Conservation (phyloP, 2,329 filamentous ascomycete species). For the Microcera coccophila region DNA sequence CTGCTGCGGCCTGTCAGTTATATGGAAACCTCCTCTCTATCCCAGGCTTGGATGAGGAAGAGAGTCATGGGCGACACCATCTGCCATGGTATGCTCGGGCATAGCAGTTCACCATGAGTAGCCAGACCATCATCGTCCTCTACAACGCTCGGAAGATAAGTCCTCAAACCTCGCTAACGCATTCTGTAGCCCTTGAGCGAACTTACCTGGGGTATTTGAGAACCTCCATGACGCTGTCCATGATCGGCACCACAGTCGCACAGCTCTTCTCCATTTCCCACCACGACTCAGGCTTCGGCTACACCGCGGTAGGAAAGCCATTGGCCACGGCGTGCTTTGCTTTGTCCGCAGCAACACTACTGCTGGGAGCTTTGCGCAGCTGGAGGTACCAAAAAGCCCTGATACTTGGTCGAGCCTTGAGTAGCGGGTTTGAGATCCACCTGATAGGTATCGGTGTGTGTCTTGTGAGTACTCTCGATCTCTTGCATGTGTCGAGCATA, state of each 20-base stretch:
- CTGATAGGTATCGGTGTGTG: slow-evolving; percentile 17
- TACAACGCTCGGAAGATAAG: no score
- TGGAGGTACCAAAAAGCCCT: slow-evolving; percentile 32
- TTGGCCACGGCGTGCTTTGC: slow-evolving; percentile 43
- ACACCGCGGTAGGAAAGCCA: slow-evolving; percentile 57
- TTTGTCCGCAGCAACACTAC: slow-evolving; percentile 36
- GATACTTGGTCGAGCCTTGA: slow-evolving; percentile 28
- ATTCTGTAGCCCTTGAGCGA: slow-evolving; percentile 67
- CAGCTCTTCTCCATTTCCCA: slow-evolving; percentile 60
- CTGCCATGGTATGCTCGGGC: no score
- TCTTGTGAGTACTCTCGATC: slow-evolving; percentile 11
- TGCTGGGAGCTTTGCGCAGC: slow-evolving; percentile 29
- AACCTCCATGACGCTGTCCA: slow-evolving; percentile 65
- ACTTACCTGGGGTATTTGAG: slow-evolving; percentile 72
- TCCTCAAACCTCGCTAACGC: slow-evolving; percentile 4
- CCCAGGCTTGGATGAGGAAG: no score
- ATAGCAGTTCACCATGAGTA: no score
- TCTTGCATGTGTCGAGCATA: not conserved
- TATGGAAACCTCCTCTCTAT: no score
- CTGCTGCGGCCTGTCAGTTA: no score
- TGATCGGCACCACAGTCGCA: slow-evolving; percentile 61
- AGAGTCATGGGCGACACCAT: no score
- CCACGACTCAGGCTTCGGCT: slow-evolving; percentile 47
- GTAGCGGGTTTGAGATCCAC: slow-evolving; percentile 31
- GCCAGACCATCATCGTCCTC: no score